A percentile compares a stretch with the other conserved stretches of the same genome.
phyloP scores from a whole-genome alignment of 495 filamentous ascomycete genomes.

The Physcia stellaris region DNA sequence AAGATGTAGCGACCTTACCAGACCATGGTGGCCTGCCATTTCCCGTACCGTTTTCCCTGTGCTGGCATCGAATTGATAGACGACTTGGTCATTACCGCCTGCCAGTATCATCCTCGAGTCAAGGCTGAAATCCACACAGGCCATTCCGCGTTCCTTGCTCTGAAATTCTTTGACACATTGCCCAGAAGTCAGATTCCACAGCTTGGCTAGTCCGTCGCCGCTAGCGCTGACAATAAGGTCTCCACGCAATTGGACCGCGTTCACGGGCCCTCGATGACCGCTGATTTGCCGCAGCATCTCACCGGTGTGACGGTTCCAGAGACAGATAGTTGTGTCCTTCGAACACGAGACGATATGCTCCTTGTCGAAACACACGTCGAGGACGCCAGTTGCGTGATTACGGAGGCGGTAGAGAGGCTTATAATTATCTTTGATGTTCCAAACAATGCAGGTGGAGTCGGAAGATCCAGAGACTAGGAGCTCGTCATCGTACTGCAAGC shows the following conservation, averaged over 20 bases:
- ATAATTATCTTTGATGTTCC: conserved; percentile 66
- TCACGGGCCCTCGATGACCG: conserved; percentile 84
- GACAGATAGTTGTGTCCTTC: conserved; percentile 81
- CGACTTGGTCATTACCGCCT: conserved; percentile 85
- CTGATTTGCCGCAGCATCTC: conserved; percentile 56
- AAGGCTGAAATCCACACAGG: conserved; percentile 89
- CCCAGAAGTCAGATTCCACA: conserved; percentile 85
- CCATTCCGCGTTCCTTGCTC: conserved; percentile 78
- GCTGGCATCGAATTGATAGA: conserved; percentile 86
- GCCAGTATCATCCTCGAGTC: conserved; percentile 80
- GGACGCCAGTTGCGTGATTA: conserved; percentile 71
- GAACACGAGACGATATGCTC: conserved; percentile 90
- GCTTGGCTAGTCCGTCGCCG: conserved; percentile 80
- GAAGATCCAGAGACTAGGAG: conserved; percentile 93
- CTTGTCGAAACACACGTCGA: conserved; percentile 85
- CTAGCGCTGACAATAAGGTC: conserved; percentile 84
- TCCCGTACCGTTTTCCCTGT: conserved; percentile 71
- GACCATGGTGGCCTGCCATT: conserved; percentile 60
- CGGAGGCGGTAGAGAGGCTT: conserved; percentile 60
- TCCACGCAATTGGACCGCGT: conserved; percentile 85
- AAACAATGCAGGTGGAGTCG: conserved; percentile 83
- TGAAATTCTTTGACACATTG: conserved; percentile 76
- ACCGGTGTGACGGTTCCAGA: conserved; percentile 80
- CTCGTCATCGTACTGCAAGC: conserved; percentile 81
- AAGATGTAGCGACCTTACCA: conserved; percentile 80